Evolutionary conservation across 768 basidiomycete genomes (phyloP).

Genomic region (Chalciporus sphaerocephalus): DNA sequence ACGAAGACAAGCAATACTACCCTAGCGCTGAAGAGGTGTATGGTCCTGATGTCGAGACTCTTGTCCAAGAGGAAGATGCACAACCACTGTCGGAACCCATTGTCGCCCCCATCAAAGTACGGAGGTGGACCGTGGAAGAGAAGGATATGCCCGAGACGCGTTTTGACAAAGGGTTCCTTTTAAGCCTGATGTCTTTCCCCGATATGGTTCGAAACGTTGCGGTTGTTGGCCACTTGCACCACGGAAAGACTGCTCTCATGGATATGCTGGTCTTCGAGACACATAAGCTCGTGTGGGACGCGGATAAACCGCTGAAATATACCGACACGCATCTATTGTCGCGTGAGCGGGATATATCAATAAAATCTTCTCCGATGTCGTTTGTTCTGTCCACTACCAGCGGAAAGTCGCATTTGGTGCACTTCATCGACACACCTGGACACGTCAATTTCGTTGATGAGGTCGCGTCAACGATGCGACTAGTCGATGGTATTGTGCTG

Average conservation of each 20-base stretch:
- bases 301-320: constrained; percentile 84
- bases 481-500: constrained; percentile 86
- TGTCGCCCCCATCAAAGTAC: constrained; percentile 88
- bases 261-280: constrained; percentile 98
- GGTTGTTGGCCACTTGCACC: constrained; percentile 93
- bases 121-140: constrained; percentile 93
- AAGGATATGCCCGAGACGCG: constrained; percentile 94
- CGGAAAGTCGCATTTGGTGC: constrained; percentile 91
- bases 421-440: constrained; percentile 95
- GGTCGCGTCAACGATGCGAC: constrained; percentile 79
- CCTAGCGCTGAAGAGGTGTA: constrained; percentile 89
- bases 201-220: constrained; percentile 96
- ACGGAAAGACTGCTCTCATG: constrained; percentile 94
- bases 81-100: constrained; percentile 95
- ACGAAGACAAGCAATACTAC: constrained; percentile 99
- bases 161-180: constrained; percentile 93
- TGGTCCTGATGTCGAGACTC: constrained; percentile 88
- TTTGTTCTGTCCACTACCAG: constrained; percentile 77
- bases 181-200: constrained; percentile 87
- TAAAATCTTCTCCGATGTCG: constrained; percentile 97
- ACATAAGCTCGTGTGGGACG: constrained; percentile 91
- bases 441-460: constrained; percentile 99
- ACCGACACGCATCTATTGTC: constrained; percentile 94
- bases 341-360: constrained; percentile 83
- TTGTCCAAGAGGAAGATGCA: constrained; percentile 97